Percentiles rank a stretch among this genome's conserved stretches.
These are phyloP conservation scores for Adansonia grandidieri DNA, from an alignment of 441 rosid genomes.

Conservation along the genomic window DNA sequence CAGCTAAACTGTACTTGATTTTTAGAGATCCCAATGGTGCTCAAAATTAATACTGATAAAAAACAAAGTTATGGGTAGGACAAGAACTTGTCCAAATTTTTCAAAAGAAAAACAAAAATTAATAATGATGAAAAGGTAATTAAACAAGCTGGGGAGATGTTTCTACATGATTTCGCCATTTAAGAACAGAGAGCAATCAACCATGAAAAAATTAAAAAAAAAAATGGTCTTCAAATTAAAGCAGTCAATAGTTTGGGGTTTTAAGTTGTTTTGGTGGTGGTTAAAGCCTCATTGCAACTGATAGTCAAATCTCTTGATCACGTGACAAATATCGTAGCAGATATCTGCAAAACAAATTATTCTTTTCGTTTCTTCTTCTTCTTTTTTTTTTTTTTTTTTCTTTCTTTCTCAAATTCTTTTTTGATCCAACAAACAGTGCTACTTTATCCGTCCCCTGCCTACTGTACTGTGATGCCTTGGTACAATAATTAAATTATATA, in stretches of 20 bases:
- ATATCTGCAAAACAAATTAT: background rate
- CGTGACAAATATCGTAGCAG: slow-evolving; percentile 10
- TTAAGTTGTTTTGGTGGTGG: background rate
- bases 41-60: no score
- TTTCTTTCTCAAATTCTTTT: background rate
- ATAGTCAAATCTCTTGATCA: slow-evolving; percentile 9
- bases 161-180: background rate
- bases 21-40: no score
- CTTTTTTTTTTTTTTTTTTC: no score
- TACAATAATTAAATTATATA: background rate
- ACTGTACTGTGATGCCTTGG: background rate
- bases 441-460: background rate
- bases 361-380: background rate
- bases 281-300: slow-evolving; percentile 16
- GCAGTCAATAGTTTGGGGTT: background rate
- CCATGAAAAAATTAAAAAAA: background rate
- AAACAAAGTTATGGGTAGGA: background rate
- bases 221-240: background rate
- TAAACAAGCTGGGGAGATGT: background rate
- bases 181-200: background rate
- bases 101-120: background rate
- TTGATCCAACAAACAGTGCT: background rate
- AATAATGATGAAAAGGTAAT: background rate
- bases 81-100: background rate
- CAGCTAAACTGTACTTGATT: no score